Base-by-base conservation (phyloP, 2,329 filamentous ascomycete species). In the Stachybotrys chlorohalonatus region DNA sequence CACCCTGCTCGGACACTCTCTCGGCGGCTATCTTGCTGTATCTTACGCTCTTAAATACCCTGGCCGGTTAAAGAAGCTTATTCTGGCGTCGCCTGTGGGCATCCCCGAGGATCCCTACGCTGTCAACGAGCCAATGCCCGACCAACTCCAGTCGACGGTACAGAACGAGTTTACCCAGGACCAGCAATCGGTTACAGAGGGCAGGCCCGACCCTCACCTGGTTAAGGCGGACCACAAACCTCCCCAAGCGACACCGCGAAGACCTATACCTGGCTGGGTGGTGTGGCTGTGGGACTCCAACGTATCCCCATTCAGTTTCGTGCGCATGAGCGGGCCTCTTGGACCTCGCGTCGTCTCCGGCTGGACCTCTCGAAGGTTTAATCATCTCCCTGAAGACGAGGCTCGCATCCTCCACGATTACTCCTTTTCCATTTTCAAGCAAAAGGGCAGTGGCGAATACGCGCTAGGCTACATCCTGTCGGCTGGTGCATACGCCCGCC, bases 11-110 rank as follows among this genome's bases (percentile, higher is more conserved):
- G 94, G 93, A 1, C 94, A 99, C 74, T 95, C 89, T 49, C 78
- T 99, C 50, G 94, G 94, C 54, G 94, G 94, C 6, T 99, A 99
- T 67, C 87, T 99, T 68, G 91, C 93, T 5, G 87, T 95, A 0
- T 92, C 91, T 17, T 99, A 99, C 67, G 92, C 94, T 1, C 78
- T 97, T 56, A 99, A 99, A 70, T 99, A 99, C 66, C 94, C 94
- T 0, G 93, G 93, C 13, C 89, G 84, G 61, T 74, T 99, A 39
- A 96, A 99, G 74, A 99, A 99, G 74, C 82, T 99, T 58, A 95
- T 99, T 59, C 81, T 99, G 32, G 94, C 90, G 0, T 96, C 90
- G 0, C 94, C 94, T 0, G 94, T 96, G 17, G 94, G 94, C 17
- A 88, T 99, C 7, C 94, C 94, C 2, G 92, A 95, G 66, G 90